These are phyloP conservation scores for Nissolia schottii DNA, from an alignment of 306 rosid genomes.

Conservation along the genomic window DNA sequence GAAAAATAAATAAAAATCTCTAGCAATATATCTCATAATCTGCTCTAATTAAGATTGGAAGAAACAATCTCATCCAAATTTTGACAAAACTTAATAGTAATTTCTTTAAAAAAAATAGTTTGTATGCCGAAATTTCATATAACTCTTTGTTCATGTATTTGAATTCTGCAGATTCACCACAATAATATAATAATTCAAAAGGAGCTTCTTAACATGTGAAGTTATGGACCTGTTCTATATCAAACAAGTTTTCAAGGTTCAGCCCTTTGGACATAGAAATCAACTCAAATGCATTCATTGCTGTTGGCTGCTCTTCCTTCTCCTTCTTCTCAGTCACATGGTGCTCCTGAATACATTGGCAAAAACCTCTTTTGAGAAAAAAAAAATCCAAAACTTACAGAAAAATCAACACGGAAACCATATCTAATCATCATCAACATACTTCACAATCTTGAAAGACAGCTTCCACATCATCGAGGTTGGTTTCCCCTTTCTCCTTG, in stretches of 20 bases:
- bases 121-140: background rate
- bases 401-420: constrained; percentile 1
- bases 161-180: constrained; percentile 6
- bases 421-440: constrained; percentile 35
- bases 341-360: constrained; percentile 62
- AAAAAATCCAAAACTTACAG: constrained; percentile 9
- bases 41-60: background rate
- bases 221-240: constrained; percentile 68
- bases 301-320: constrained; percentile 89
- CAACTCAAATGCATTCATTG: constrained; percentile 93
- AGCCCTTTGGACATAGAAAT: constrained; percentile 97
- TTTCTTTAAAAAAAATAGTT: background rate
- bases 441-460: constrained; percentile 94
- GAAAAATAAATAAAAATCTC: no score
- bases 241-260: constrained; percentile 90
- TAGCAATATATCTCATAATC: background rate
- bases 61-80: constrained; percentile 3
- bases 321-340: constrained; percentile 92
- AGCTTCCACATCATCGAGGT: constrained; percentile 94
- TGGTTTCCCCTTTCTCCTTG: constrained; percentile 73
- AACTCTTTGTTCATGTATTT: background rate
- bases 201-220: constrained; percentile 8
- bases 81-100: background rate
- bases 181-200: background rate
- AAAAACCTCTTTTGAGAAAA: constrained; percentile 19